Evolutionary conservation across 2,329 filamentous ascomycete species (phyloP).

Genomic region (Metarhizium sp.): DNA sequence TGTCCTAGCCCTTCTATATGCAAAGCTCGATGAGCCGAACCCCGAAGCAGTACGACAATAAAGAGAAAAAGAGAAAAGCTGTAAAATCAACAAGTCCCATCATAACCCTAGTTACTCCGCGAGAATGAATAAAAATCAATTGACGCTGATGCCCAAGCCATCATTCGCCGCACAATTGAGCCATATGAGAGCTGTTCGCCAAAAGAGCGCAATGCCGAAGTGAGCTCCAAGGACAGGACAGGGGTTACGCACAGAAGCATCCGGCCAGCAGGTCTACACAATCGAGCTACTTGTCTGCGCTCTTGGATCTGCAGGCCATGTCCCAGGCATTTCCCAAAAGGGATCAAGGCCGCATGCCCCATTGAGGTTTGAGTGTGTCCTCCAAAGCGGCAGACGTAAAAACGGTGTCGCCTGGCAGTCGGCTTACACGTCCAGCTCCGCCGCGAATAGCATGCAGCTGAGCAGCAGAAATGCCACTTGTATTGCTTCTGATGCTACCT

Average conservation of each 20-base stretch:
- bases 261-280: background rate
- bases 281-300: background rate
- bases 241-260: background rate
- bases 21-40: constrained; percentile 19
- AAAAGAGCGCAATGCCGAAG: background rate
- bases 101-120: constrained; percentile 7
- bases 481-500: constrained; percentile 57
- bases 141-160: background rate
- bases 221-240: background rate
- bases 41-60: constrained; percentile 12
- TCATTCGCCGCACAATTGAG: background rate
- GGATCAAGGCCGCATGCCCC: constrained; percentile 40
- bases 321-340: background rate
- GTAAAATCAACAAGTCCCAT: background rate
- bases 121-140: constrained; percentile 11
- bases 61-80: constrained; percentile 12
- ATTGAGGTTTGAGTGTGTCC: constrained; percentile 49
- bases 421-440: constrained; percentile 80
- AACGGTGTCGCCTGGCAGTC: constrained; percentile 71
- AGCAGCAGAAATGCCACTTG: constrained; percentile 61
- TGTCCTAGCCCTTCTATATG: constrained; percentile 25
- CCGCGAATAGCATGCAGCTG: constrained; percentile 64
- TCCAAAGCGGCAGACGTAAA: constrained; percentile 63
- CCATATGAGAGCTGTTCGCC: background rate
- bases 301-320: background rate